These are phyloP conservation scores for Fusarium sp. DNA, from an alignment of 2,329 filamentous ascomycete genomes.

Conservation along the genomic window DNA sequence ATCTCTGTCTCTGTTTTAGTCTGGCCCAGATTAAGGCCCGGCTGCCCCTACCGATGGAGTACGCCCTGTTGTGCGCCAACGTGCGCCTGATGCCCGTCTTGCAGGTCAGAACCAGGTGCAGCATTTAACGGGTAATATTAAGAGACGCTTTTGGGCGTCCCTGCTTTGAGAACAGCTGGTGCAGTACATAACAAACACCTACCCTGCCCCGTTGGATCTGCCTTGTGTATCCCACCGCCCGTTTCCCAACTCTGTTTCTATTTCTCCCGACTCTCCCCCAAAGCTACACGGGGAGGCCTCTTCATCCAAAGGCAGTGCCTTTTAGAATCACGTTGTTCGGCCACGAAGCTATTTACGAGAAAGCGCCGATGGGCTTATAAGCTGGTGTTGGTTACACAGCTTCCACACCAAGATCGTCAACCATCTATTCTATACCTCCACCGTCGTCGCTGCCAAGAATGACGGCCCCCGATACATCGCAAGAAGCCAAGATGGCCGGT, in stretches of 20 bases:
- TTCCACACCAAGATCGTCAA: background rate
- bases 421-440: constrained; percentile 7
- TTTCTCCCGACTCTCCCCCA: background rate
- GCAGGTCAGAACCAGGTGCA: background rate
- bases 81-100: background rate
- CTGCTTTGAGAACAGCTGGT: background rate
- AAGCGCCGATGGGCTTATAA: background rate
- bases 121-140: background rate
- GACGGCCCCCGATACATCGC: constrained; percentile 21
- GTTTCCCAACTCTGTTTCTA: constrained; percentile 2
- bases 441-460: constrained; percentile 30
- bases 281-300: constrained; percentile 13
- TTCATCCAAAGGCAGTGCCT: background rate
- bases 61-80: background rate
- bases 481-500: constrained; percentile 25
- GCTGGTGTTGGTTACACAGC: background rate
- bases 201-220: background rate
- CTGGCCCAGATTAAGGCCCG: background rate
- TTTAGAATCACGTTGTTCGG: background rate
- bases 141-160: background rate
- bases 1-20: background rate
- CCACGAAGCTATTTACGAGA: background rate
- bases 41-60: background rate
- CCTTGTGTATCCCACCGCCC: constrained; percentile 3
- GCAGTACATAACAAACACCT: background rate